A percentile compares a stretch with the other conserved stretches of the same genome.
Evolutionary conservation across 805 yeast genomes (phyloP).

Genomic region (Kodamaea jinghongensis): DNA sequence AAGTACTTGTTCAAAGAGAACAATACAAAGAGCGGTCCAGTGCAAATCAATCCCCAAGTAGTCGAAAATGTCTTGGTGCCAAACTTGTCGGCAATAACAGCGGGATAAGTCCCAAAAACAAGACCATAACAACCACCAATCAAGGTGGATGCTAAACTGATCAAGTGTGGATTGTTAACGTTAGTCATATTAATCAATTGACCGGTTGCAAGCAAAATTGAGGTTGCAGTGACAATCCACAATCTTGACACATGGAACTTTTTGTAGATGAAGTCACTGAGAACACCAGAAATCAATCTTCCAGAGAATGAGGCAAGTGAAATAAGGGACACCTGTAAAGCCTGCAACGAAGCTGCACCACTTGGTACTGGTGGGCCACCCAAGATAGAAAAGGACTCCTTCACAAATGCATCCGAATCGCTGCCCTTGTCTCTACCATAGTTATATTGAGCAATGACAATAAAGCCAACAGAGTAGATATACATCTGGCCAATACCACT

Average conservation of each 20-base stretch:
- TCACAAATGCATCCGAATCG: slow-evolving; percentile 16
- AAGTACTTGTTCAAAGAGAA: slow-evolving; percentile 53
- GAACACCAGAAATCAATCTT: slow-evolving; percentile 60
- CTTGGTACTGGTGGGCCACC: slow-evolving; percentile 7
- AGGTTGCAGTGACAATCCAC: slow-evolving; percentile 58
- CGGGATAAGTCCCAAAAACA: slow-evolving; percentile 71
- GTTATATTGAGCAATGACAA: slow-evolving; percentile 48
- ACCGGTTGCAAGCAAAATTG: slow-evolving; percentile 32
- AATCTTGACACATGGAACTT: slow-evolving; percentile 53
- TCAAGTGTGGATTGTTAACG: slow-evolving; percentile 26
- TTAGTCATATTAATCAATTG: slow-evolving; percentile 34
- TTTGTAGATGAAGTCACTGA: slow-evolving; percentile 59
- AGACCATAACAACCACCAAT: slow-evolving; percentile 70
- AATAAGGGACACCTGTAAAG: slow-evolving; percentile 66
- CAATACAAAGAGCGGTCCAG: slow-evolving; percentile 62
- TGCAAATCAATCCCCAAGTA: slow-evolving; percentile 71
- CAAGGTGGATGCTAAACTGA: slow-evolving; percentile 50
- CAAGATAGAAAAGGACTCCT: slow-evolving; percentile 1
- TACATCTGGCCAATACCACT: slow-evolving; percentile 71
- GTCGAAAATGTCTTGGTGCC: slow-evolving; percentile 69
- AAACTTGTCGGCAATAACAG: slow-evolving; percentile 68
- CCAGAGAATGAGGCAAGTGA: slow-evolving; percentile 68
- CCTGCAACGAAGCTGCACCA: slow-evolving; percentile 51
- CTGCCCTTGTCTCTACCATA: slow-evolving; percentile 22
- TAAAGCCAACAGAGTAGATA: slow-evolving; percentile 70